Evolutionary conservation across 306 rosid genomes (phyloP), one percentile per base, ranked within the genome.

Genomic region (Glycine latifolia): DNA sequence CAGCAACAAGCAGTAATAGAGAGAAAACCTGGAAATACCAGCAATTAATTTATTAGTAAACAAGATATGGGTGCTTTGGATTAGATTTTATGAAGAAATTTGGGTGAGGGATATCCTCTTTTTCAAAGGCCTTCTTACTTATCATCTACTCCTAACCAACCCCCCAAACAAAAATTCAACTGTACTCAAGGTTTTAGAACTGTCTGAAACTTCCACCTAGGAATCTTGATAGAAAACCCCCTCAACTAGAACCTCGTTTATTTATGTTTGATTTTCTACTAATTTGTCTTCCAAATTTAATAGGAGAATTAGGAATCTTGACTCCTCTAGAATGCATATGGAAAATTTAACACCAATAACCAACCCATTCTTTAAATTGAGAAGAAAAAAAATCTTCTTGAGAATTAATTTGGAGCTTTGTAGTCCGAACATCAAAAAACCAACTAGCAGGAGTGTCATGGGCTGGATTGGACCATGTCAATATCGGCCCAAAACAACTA

Each of bases 1-100:
- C 99, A 75, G 91, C 99, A 55, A 86, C 90, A 86, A 91, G 85
- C 81, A 90, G 72, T 61, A 87, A 53, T 5, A 89, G 86, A 94
- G 90, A 88, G 39, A 81, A 7, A 63, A 88, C 91, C 99, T 95
- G 97, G 66, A 88, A 83, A 87, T 50, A 67, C 75, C 43, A 58
- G 78, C 53, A 78, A 50, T 70, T 62, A 81, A 68, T 76, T 67
- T 61, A 26, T 72, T 77, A 83, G 85, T 65, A 81, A 75, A 76
- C 52, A 17, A 78, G 76, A 16, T 7, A 17, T 17, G 17, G 13
- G 65, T n/a, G 10, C 39, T 3, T 10, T 59, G 35, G 13, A 58
- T 58, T 58, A 58, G 35, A 58, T 17, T 58, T 58, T 16, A 58
- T 16, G 63, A 58, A 37, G 39, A 37, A 55, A 59, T 59, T 26